A percentile compares a stretch with the other conserved stretches of the same genome.
Evolutionary conservation across 441 rosid genomes (phyloP).

Genomic region (Bocquillonia castaneifolia): DNA sequence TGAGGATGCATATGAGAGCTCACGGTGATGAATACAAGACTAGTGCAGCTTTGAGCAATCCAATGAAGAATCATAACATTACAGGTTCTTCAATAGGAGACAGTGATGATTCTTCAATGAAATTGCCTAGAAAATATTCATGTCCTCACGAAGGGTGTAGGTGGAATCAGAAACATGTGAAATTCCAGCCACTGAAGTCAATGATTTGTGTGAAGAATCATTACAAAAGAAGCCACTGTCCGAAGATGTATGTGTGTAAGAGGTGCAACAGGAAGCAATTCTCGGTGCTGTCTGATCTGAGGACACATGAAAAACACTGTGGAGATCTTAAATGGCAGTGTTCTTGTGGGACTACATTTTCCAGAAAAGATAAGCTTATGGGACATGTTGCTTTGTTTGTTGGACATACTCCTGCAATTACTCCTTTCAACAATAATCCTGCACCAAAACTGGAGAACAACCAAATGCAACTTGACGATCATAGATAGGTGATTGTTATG

Average conservation of each 20-base stretch:
- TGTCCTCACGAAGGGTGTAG: conserved; percentile 80
- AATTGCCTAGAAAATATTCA: conserved; percentile 45
- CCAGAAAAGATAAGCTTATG: conserved; percentile 80
- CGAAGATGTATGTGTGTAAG: conserved; percentile 82
- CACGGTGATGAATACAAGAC: conserved; percentile 85
- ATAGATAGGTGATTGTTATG: too few species aligned
- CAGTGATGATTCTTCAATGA: conserved; percentile 19
- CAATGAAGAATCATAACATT: conserved; percentile 39
- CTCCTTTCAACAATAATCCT: conserved; percentile 10
- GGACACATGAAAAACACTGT: conserved; percentile 93
- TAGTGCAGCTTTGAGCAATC: conserved; percentile 55
- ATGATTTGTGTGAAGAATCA: conserved; percentile 85
- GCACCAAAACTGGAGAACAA: conserved; percentile 17
- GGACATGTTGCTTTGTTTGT: conserved; percentile 67
- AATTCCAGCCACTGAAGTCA: conserved; percentile 82
- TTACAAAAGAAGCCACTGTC: conserved; percentile 90
- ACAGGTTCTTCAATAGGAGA: neutral
- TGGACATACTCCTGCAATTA: conserved; percentile 51
- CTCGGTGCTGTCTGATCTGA: conserved; percentile 76
- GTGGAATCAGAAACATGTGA: conserved; percentile 76
- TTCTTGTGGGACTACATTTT: conserved; percentile 80
- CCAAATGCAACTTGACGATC: conserved; percentile 1
- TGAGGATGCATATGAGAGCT: conserved; percentile 98
- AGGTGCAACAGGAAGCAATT: conserved; percentile 69
- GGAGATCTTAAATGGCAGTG: conserved; percentile 76